Base-by-base conservation (phyloP, 1,284 basidiomycete genomes). In the Thelephora terrestris region DNA sequence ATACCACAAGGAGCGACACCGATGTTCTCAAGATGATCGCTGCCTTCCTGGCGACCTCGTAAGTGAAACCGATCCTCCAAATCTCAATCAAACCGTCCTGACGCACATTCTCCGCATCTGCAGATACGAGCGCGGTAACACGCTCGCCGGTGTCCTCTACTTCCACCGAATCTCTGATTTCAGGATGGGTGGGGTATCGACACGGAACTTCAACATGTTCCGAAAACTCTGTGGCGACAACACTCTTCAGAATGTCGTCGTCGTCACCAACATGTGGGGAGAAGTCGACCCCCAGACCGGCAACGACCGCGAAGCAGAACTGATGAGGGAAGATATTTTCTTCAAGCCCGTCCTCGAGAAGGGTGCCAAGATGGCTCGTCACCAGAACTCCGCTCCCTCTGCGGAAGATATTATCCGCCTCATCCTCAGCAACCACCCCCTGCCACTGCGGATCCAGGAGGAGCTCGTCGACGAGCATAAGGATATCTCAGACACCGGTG, bases 201-300 rank as follows among this genome's bases (percentile, higher is more conserved):
- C 64, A 20, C 69, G 71, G 40, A 78, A 73, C 57, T 74, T 77
- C 49, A 63, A 63, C 36, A 67, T 76, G 58, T 75, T 78, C 58
- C 63, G 71, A 40, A 67, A 70, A 48, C 62, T 78, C 9, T 78
- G 76, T 53, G 76, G 76, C 9, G 71, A 75, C 20, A 61, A 53
- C 14, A 65, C 71, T 1, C 64, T 78, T 47, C 61, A 64, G 37
- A 75, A 72, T 52, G 73, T 78, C 21, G 59, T 72, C 18, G 65
- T 78, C 50, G 67, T 69, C 27, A 78, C 74, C 46, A 76, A 66
- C 47, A 75, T 74, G 71, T 78, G 75, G 75, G 65, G 64, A 18
- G 62, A 65, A 47, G 63, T 71, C 32, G 59, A 64, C 40, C 55
- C 52, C 2, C 32, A 38, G 23, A 2, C 12, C 16, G 53, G 51